Evolutionary conservation across 331 rosid species (phyloP), one percentile per base, ranked within the genome.

Genomic region (Erythrophleum ivorense): DNA sequence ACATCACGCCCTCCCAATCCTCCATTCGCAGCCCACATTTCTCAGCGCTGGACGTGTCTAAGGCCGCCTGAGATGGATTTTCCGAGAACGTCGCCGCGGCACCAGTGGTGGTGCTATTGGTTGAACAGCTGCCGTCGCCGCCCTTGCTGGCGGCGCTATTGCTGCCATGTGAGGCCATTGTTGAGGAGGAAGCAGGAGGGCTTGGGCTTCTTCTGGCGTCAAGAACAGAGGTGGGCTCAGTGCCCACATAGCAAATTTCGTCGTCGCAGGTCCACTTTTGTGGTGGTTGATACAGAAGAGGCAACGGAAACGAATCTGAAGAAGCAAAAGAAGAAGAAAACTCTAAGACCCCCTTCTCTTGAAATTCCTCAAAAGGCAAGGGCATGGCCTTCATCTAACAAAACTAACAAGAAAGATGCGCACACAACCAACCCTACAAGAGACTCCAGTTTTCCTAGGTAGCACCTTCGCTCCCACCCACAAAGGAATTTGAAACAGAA

Each of bases 161-260:
- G 90, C 92, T 78, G 80, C 94, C 95, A 85, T 71, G 90, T 69
- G 97, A 91, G 84, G 98, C 88, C 97, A 92, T 93, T 62, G 99
- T 91, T 45, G 97, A 95, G 79, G 97, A 86, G 55, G 97, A 92
- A 14, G 87, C 85, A 2, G 94, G 92, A 82, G 98, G 91, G 81
- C 92, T 95, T 50, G 94, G 88, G 90, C 95, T 93, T 88, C 97
- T 88, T 89, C 91, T 84, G 57, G 97, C 80, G 80, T 93, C 98
- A 76, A 95, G 97, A 85, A 95, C 97, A 81, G 98, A 95, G 84
- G 97, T 93, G 92, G 98, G 98, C 89, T 95, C 97, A 87, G 87
- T 80, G 85, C 97, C 98, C 98, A 93, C 97, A 93, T 92, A 93
- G 92, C 98, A 92, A 82, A 84, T 84, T 52, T 83, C 80, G 83